A percentile compares a stretch with the other conserved stretches of the same genome.
phyloP scores from a whole-genome alignment of 768 basidiomycete species.

The Mrakia hoshinonis region DNA sequence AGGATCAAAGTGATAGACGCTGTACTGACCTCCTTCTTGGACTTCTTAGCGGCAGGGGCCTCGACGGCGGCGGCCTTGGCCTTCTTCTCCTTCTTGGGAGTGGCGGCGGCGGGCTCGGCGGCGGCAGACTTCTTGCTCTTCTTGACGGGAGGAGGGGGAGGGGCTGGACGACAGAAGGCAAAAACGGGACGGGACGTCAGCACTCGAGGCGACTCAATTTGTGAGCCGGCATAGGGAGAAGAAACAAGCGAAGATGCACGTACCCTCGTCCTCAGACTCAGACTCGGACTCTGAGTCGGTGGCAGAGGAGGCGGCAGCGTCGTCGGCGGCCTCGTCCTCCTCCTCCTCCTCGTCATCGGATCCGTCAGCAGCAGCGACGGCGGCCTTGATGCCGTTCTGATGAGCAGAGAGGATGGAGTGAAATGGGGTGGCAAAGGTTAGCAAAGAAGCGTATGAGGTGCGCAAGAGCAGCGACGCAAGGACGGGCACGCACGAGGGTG shows the following conservation, averaged over 20 bases:
- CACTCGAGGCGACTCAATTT: too few relatives aligned
- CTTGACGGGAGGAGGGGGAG: slow-evolving; percentile 20
- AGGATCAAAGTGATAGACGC: background rate
- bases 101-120: slow-evolving; percentile 4
- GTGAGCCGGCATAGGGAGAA: background rate
- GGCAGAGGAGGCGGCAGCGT: slow-evolving; percentile 9
- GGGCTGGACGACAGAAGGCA: background rate
- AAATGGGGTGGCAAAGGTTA: too few relatives aligned
- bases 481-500: background rate
- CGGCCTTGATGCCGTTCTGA: background rate
- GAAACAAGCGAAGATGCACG: background rate
- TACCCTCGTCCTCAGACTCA: slow-evolving; percentile 5
- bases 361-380: slow-evolving; percentile 29
- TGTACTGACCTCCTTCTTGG: slow-evolving; percentile 15
- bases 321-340: slow-evolving; percentile 45
- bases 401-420: background rate
- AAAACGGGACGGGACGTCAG: background rate
- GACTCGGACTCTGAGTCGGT: slow-evolving; percentile 16
- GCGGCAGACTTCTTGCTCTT: slow-evolving; percentile 12
- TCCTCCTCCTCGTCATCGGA: slow-evolving; percentile 55
- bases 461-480: background rate
- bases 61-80: background rate
- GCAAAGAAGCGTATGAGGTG: background rate
- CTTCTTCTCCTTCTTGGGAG: slow-evolving; percentile 21
- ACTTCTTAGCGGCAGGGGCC: slow-evolving; percentile 14